Base-by-base conservation (phyloP, 1,139 yeast genomes). In the Blastobotrys aristatus region DNA sequence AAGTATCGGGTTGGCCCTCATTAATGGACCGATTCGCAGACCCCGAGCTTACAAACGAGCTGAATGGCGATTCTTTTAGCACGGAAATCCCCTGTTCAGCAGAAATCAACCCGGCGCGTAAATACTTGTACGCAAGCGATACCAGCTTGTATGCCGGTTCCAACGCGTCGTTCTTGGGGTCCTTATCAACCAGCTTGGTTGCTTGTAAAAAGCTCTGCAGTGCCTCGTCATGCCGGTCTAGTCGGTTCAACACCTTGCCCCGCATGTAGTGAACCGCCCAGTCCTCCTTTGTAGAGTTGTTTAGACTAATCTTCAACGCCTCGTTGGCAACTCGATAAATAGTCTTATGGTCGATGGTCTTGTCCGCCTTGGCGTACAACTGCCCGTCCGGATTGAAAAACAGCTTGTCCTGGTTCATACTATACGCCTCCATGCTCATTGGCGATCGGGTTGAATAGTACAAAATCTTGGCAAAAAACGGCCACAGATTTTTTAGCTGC, bases 121-220 rank as follows among this genome's bases (percentile, higher is more conserved):
- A 79, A 48, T 74, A 75, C 61, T 88, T 88, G 67, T 76, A 81
- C 7, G 78, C 60, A 44, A 77, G 54, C 0, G 89, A 73, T 31
- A 85, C 75, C 13, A 84, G 61, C 45, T 74, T 71, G 59, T 88
- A 88, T 60, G 82, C 87, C 0, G 96, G 90, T 57, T 87, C 96
- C 35, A 87, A 65, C 1, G 74, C 33, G 4, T 61, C 92, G n/a
- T 74, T 71, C 21, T 70, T 66, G 4, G 68, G 61, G 16, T 65
- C 63, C 26, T 49, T 50, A 45, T 62, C 60, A 0, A 82, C 77
- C 2, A 72, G 52, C 13, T 44, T 46, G 8, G 63, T 52, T 1
- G 72, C 60, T 16, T 52, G 43, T 5, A 51, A 37, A 24, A 61
- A 53, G 14, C 52, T 47, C 2, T 56, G 54, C 38, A 70, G 14